Percentiles rank a stretch among this genome's conserved stretches.
Conservation (phyloP, 352 stramenopile species). For the Phytophthora palmivora region DNA sequence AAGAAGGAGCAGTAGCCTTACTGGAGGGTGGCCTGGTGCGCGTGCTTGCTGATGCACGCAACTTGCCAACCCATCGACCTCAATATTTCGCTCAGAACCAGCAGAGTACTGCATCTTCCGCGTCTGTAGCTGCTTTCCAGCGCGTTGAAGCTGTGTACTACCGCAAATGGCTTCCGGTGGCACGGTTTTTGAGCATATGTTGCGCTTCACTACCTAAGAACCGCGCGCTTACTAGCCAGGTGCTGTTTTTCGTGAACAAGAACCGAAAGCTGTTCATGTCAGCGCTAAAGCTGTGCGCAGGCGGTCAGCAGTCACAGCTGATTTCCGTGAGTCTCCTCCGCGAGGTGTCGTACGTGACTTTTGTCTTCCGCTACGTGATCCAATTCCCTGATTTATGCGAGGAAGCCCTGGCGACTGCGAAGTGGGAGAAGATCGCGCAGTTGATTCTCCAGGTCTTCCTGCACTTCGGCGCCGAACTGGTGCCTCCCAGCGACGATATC, state of each 20-base stretch:
- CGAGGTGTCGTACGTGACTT: slow-evolving; percentile 80
- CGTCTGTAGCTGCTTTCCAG: slow-evolving; percentile 59
- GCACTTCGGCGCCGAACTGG: slow-evolving; percentile 65
- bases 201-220: slow-evolving; percentile 77
- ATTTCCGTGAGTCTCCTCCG: slow-evolving; percentile 67
- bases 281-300: slow-evolving; percentile 65
- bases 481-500: slow-evolving; percentile 46
- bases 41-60: slow-evolving; percentile 62
- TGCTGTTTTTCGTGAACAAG: slow-evolving; percentile 65
- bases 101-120: slow-evolving; percentile 38
- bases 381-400: slow-evolving; percentile 79
- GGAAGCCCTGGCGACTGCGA: slow-evolving; percentile 57
- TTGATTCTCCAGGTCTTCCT: slow-evolving; percentile 55
- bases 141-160: slow-evolving; percentile 71
- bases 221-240: slow-evolving; percentile 60
- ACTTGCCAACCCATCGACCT: slow-evolving; percentile 74
- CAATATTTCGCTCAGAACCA: slow-evolving; percentile 55
- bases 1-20: slow-evolving; percentile 70
- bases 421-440: slow-evolving; percentile 85
- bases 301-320: slow-evolving; percentile 31
- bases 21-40: slow-evolving; percentile 78
- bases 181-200: slow-evolving; percentile 66
- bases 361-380: slow-evolving; percentile 81
- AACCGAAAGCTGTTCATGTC: slow-evolving; percentile 79
- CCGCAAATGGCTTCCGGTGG: slow-evolving; percentile 80